Evolutionary conservation across 1,284 basidiomycete genomes (phyloP), one percentile per base, ranked within the genome.

Genomic region (Trametes sp.): DNA sequence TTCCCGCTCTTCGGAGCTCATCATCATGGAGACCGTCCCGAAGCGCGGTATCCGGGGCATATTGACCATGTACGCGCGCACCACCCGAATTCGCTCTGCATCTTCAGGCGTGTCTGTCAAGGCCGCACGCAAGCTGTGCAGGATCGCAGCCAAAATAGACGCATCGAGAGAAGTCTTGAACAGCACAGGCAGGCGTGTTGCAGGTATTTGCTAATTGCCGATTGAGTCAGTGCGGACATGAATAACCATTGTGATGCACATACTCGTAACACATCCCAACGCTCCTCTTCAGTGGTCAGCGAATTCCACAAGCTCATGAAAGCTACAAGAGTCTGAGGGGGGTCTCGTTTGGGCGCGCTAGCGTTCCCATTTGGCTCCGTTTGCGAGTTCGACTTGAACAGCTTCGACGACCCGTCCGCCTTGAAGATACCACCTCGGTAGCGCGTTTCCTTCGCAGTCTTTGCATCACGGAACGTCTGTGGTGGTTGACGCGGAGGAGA

Each of bases 81-180:
- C 76, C n/a, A 63, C 64, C 2, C 50, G 68, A 54, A n/a, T 69
- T 53, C 31, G 69, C 31, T 65, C 65, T 26, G 24, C 54, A 59
- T 60, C 49, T 28, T 66, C 51, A 61, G 38, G 67, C 38, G 57
- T 54, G 1, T 61, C 38, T 21, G 70, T 65, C 50, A 87, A 71
- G 0, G 81, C 73, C 0, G 70, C 69, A 16, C 72, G 72, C 59
- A 90, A 83, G 7, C 80, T 82, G 41, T 79, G 74, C 14, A 92
- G 74, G 24, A 92, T 79, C 1, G 84, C 82, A 3, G 78, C 78
- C 9, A 93, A 80, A 19, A 89, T 70, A 1, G 79, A 71, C 0
- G 91, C 83, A 50, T 91, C 90, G 29, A 93, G 79, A 0, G 89
- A 89, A 0, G 79, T 84, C 69, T 88, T 82, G 74, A 89, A 90